Evolutionary conservation across 2,329 filamentous ascomycete species (phyloP).

Genomic region (Blumeria graminis): DNA sequence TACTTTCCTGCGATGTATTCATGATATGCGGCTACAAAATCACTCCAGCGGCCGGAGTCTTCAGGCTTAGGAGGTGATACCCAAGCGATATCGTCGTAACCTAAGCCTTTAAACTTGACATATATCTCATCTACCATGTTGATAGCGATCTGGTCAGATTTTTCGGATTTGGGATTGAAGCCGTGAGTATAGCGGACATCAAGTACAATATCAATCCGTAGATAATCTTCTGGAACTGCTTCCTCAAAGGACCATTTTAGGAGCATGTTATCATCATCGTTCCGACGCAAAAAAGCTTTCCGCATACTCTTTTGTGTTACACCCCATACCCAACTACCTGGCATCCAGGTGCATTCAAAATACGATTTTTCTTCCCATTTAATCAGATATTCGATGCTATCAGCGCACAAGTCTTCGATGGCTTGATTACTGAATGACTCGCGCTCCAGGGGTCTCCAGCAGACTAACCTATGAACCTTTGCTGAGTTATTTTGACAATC

Average conservation of each 20-base stretch:
- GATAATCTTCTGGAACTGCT: constrained; percentile 68
- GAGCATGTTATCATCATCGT: constrained; percentile 29
- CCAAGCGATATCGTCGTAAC: constrained; percentile 83
- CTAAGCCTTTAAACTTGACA: constrained; percentile 81
- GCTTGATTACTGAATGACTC: constrained; percentile 27
- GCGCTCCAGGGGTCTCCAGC: constrained; percentile 54
- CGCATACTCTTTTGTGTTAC: constrained; percentile 39
- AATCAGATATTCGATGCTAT: constrained; percentile 75
- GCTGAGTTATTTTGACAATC: constrained; percentile 41
- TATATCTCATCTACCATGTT: constrained; percentile 47
- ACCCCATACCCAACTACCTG: constrained; percentile 73
- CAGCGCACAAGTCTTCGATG: constrained; percentile 36
- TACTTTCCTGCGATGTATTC: constrained; percentile 67
- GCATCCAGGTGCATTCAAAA: constrained; percentile 63
- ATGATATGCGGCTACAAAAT: constrained; percentile 63
- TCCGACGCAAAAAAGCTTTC: constrained; percentile 49
- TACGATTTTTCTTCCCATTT: constrained; percentile 73
- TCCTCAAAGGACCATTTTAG: constrained; percentile 50
- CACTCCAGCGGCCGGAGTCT: constrained; percentile 41
- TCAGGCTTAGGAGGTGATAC: constrained; percentile 49
- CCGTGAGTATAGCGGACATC: constrained; percentile 44
- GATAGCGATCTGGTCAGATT: constrained; percentile 47
- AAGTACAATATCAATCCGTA: constrained; percentile 75
- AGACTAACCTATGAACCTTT: constrained; percentile 58
- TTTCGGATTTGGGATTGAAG: constrained; percentile 29